Percentiles rank a stretch among this genome's conserved stretches.
phyloP scores from a whole-genome alignment of 2,329 filamentous ascomycete genomes.

The Aureobasidium subglaciale region DNA sequence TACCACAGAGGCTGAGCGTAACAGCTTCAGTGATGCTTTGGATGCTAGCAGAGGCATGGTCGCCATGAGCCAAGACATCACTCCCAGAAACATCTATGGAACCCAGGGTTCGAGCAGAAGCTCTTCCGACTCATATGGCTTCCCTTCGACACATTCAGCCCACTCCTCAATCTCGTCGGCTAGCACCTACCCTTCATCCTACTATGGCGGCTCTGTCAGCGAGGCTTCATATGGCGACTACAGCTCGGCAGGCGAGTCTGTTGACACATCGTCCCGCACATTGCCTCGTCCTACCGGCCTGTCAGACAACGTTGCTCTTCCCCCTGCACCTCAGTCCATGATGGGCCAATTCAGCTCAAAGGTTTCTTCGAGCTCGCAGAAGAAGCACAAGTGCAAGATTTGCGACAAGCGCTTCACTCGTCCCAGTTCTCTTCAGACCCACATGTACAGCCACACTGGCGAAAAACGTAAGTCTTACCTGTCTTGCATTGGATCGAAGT shows the following conservation, averaged over 20 bases:
- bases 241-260: conserved; percentile 79
- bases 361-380: conserved; percentile 88
- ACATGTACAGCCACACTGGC: conserved; percentile 98
- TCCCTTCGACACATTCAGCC: conserved; percentile 74
- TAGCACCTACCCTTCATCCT: conserved; percentile 75
- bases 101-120: conserved; percentile 55
- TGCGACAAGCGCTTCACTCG: conserved; percentile 97
- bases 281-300: conserved; percentile 69
- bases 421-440: conserved; percentile 88
- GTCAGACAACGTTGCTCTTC: conserved; percentile 51
- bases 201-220: conserved; percentile 70
- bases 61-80: conserved; percentile 86
- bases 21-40: conserved; percentile 79
- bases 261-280: conserved; percentile 77
- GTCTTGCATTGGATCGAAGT: background rate
- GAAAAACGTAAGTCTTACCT: conserved; percentile 75
- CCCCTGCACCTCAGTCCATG: conserved; percentile 89
- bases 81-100: conserved; percentile 82
- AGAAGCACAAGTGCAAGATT: conserved; percentile 99
- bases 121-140: conserved; percentile 82
- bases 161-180: conserved; percentile 85
- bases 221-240: conserved; percentile 86
- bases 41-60: conserved; percentile 93
- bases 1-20: conserved; percentile 49
- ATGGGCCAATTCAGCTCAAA: conserved; percentile 99